Conservation (phyloP, 148 eudicot species). For the Vaccinium macrocarpon region DNA sequence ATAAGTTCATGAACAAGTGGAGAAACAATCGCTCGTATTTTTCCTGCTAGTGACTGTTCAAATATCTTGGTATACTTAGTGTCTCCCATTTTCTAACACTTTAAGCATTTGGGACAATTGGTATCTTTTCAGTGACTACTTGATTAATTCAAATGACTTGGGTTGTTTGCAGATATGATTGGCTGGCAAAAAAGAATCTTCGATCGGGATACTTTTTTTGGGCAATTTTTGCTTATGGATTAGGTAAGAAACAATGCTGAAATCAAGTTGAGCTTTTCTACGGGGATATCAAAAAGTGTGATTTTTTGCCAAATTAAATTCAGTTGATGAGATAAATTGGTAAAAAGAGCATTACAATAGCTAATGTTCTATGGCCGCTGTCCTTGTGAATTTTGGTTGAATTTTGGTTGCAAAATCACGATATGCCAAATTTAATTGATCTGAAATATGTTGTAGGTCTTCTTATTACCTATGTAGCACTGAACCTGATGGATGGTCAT, state of each 20-base stretch:
- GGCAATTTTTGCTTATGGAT: slow-evolving; percentile 80
- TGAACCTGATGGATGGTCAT: slow-evolving; percentile 85
- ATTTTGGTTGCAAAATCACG: not conserved
- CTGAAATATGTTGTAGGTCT: slow-evolving; percentile 51
- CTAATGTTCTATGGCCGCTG: not conserved
- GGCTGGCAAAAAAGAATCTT: slow-evolving; percentile 73
- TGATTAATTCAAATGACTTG: not conserved
- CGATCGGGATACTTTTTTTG: slow-evolving; percentile 83
- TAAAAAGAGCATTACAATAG: not conserved
- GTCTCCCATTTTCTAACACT: not conserved
- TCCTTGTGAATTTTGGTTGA: not conserved
- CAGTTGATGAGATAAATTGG: not conserved
- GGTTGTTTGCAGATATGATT: slow-evolving; percentile 57
- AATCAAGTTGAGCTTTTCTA: not conserved
- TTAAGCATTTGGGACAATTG: not conserved
- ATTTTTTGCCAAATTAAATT: not conserved
- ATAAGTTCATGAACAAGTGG: not conserved
- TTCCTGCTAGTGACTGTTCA: not conserved
- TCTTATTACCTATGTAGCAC: slow-evolving; percentile 70
- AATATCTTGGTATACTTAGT: not conserved
- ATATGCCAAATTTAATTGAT: not conserved
- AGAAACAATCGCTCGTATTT: not conserved
- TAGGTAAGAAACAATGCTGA: slow-evolving; percentile 42
- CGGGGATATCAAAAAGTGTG: not conserved
- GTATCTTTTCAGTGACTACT: not conserved